Conservation (phyloP, 805 yeast genomes). For the Deakozyma indianensis region DNA sequence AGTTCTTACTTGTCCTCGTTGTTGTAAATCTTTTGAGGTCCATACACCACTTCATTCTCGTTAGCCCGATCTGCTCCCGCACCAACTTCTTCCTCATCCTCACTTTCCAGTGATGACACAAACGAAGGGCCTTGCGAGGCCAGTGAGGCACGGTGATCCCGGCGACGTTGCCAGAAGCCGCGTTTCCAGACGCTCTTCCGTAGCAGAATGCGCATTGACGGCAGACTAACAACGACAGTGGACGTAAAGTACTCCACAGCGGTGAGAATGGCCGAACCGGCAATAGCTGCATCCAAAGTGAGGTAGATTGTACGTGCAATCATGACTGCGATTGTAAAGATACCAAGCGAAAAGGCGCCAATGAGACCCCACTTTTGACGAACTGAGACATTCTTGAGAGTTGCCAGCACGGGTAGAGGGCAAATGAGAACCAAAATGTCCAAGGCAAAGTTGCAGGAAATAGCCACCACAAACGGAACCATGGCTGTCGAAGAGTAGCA, state of each 20-base stretch:
- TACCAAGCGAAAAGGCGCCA: constrained; percentile 15
- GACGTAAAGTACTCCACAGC: constrained; percentile 15
- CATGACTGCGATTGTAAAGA: constrained; percentile 12
- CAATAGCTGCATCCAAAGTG: constrained; percentile 10
- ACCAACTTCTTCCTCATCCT: neutral
- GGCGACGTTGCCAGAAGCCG: neutral
- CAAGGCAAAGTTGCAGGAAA: constrained; percentile 11
- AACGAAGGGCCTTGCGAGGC: neutral
- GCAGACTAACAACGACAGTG: constrained; percentile 14
- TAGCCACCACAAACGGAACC: constrained; percentile 12
- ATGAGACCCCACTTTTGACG: constrained; percentile 12
- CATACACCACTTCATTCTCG: too few species aligned
- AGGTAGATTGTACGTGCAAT: constrained; percentile 12
- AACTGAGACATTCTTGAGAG: constrained; percentile 7
- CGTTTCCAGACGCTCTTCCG: constrained; percentile 1
- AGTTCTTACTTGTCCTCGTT: too few species aligned
- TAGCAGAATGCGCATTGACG: constrained; percentile 12
- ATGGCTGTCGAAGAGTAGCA: constrained; percentile 16
- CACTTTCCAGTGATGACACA: neutral
- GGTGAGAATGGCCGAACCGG: constrained; percentile 12
- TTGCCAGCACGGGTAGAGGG: constrained; percentile 14
- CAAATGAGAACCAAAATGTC: constrained; percentile 12
- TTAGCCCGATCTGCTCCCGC: neutral
- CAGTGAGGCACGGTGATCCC: neutral
- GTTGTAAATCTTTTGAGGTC: neutral